Percentiles rank a stretch among this genome's conserved stretches.
phyloP scores from a whole-genome alignment of 2,329 filamentous ascomycete genomes.

The Pyrenochaeta sp. region DNA sequence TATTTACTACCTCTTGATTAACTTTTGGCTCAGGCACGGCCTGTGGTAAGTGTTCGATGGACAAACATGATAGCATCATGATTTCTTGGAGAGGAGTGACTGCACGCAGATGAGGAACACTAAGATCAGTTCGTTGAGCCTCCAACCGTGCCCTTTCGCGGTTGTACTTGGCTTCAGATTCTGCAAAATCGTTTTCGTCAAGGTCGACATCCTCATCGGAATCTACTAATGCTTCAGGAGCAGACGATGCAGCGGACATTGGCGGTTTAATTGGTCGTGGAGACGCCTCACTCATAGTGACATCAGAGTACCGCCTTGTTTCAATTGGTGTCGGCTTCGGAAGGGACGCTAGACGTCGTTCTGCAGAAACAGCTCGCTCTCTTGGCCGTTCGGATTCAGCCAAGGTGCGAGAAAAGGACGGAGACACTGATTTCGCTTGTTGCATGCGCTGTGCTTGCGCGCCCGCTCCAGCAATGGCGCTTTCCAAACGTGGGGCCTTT shows the following conservation, averaged over 20 bases:
- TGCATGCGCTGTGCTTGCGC: conserved; percentile 28
- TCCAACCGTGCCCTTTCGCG: conserved; percentile 54
- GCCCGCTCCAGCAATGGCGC: conserved; percentile 17
- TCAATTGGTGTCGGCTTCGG: conserved; percentile 39
- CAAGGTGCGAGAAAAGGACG: conserved; percentile 23
- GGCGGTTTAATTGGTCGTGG: conserved; percentile 36
- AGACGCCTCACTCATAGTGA: conserved; percentile 44
- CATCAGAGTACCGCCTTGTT: conserved; percentile 42
- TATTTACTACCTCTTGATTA: conserved; percentile 28
- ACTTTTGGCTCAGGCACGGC: conserved; percentile 8
- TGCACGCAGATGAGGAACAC: conserved; percentile 51
- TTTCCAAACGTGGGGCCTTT: conserved; percentile 45
- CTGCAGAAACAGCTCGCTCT: conserved; percentile 32
- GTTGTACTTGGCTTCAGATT: conserved; percentile 57
- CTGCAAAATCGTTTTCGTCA: conserved; percentile 55
- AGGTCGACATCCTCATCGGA: conserved; percentile 58
- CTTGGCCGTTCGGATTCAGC: conserved; percentile 22
- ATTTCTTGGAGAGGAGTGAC: conserved; percentile 54
- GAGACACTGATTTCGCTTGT: conserved; percentile 33
- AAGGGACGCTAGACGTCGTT: conserved; percentile 25
- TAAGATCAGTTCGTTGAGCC: conserved; percentile 53
- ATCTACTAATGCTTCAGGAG: conserved; percentile 44
- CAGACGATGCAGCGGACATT: conserved; percentile 39
- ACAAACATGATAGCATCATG: conserved; percentile 50
- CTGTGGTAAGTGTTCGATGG: conserved; percentile 37